Evolutionary conservation across 495 filamentous ascomycete species (phyloP).

Genomic region (Aspergillus haitiensis): DNA sequence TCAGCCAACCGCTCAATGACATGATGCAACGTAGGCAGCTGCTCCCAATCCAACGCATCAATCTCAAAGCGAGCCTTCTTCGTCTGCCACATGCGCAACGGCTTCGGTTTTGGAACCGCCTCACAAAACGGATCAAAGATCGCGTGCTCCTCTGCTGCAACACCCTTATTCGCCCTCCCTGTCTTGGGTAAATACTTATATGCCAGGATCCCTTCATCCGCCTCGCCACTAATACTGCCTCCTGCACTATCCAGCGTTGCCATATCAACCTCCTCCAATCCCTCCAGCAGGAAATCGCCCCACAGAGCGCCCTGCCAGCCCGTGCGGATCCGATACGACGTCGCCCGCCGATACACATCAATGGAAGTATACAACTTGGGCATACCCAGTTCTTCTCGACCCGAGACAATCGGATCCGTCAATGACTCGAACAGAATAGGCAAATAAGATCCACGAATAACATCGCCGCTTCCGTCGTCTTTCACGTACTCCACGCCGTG

Average conservation of each 20-base stretch:
- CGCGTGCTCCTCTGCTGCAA: conserved; percentile 38
- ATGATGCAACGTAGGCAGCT: conserved; percentile 51
- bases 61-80: conserved; percentile 35
- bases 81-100: conserved; percentile 9
- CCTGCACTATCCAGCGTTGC: conserved; percentile 15
- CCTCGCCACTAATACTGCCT: conserved; percentile 19
- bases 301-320: conserved; percentile 41
- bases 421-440: conserved; percentile 49
- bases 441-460: conserved; percentile 44
- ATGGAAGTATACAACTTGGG: conserved; percentile 49
- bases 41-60: conserved; percentile 38
- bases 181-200: conserved; percentile 32
- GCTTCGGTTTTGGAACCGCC: conserved; percentile 14
- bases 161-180: conserved; percentile 18
- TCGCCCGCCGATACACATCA: conserved; percentile 30
- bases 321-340: conserved; percentile 30
- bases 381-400: conserved; percentile 50
- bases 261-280: conserved; percentile 24
- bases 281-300: conserved; percentile 22
- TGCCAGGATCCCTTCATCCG: conserved; percentile 33
- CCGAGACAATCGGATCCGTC: conserved; percentile 45
- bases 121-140: conserved; percentile 32
- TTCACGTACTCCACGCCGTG: conserved; percentile 51
- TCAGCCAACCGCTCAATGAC: conserved; percentile 45
- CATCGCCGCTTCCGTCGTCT: conserved; percentile 32